Conservation (phyloP, 768 basidiomycete species). For the Melanogaster broomeanus region DNA sequence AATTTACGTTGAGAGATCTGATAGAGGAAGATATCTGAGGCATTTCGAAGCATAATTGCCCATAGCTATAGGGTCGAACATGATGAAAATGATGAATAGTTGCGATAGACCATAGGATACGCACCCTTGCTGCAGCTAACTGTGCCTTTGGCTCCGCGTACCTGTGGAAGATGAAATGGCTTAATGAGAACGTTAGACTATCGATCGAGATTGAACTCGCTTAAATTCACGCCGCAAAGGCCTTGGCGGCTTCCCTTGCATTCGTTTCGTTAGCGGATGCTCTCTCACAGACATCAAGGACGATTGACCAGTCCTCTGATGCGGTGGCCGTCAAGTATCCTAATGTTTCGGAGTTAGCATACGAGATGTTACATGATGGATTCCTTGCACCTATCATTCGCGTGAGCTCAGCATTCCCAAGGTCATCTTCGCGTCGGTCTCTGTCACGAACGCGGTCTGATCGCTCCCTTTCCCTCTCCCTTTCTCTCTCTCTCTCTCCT, state of each 20-base stretch:
- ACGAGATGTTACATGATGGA: background rate
- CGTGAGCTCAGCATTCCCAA: conserved; percentile 54
- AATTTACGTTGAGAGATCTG: conserved; percentile 78
- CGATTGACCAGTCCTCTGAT: conserved; percentile 80
- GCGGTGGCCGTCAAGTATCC: conserved; percentile 76
- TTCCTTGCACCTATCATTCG: conserved; percentile 66
- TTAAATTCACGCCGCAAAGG: conserved; percentile 87
- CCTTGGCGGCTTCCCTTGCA: conserved; percentile 83
- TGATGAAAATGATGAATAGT: conserved; percentile 2
- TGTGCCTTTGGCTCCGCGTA: conserved; percentile 77
- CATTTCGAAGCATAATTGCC: conserved; percentile 89
- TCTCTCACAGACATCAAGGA: conserved; percentile 84
- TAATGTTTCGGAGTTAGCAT: conserved; percentile 24
- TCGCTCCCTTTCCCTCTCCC: conserved; percentile 34
- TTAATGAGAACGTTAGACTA: conserved; percentile 11
- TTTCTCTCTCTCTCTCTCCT: conserved; percentile 39
- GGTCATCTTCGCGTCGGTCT: conserved; percentile 43
- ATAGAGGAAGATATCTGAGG: conserved; percentile 66
- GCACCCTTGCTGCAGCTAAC: conserved; percentile 72
- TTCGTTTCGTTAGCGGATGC: conserved; percentile 70
- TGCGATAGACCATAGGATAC: conserved; percentile 23
- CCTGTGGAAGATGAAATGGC: conserved; percentile 34
- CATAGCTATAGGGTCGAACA: conserved; percentile 54
- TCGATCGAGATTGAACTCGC: conserved; percentile 35
- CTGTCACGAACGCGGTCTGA: conserved; percentile 32